Percentiles rank a stretch among this genome's conserved stretches.
These are phyloP conservation scores for Chlorella variabilis DNA, from an alignment of 163 green algal genomes.

Conservation along the genomic window DNA sequence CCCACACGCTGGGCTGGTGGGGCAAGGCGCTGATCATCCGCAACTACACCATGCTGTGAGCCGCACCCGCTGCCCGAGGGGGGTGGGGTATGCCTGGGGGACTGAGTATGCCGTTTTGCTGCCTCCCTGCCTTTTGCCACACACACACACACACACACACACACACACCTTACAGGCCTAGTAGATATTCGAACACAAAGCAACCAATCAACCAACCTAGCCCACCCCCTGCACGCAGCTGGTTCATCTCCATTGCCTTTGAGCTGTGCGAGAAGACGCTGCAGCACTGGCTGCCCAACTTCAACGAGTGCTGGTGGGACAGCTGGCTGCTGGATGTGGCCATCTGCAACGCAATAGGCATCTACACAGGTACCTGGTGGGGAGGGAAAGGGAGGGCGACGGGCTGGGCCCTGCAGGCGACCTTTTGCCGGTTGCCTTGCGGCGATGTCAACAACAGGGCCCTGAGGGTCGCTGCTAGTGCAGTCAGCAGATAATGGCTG, in stretches of 20 bases:
- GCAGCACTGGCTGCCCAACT: slow-evolving; percentile 95
- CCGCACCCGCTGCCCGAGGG: neutral
- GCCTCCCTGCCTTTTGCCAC: too few relatives aligned
- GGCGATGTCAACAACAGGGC: too few relatives aligned
- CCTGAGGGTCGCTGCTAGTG: too few relatives aligned
- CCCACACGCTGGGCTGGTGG: slow-evolving; percentile 90
- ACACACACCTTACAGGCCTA: too few relatives aligned
- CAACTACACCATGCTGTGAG: slow-evolving; percentile 79
- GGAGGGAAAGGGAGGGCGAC: neutral
- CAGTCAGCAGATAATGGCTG: too few relatives aligned
- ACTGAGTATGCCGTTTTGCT: too few relatives aligned
- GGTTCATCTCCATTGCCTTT: slow-evolving; percentile 66
- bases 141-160: too few relatives aligned
- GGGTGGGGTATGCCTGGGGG: too few relatives aligned
- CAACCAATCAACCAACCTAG: too few relatives aligned
- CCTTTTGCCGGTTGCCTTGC: too few relatives aligned
- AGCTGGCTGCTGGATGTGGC: slow-evolving; percentile 92
- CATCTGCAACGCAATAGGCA: slow-evolving; percentile 87
- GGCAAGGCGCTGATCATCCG: slow-evolving; percentile 88
- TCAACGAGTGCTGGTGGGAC: slow-evolving; percentile 99
- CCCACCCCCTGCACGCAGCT: slow-evolving; percentile 14
- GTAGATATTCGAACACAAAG: too few relatives aligned
- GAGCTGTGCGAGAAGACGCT: slow-evolving; percentile 93
- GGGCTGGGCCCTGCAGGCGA: neutral
- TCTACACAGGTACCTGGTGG: slow-evolving; percentile 45